These are phyloP conservation scores for Daldinia loculata DNA, from an alignment of 495 filamentous ascomycete species.

Conservation along the genomic window DNA sequence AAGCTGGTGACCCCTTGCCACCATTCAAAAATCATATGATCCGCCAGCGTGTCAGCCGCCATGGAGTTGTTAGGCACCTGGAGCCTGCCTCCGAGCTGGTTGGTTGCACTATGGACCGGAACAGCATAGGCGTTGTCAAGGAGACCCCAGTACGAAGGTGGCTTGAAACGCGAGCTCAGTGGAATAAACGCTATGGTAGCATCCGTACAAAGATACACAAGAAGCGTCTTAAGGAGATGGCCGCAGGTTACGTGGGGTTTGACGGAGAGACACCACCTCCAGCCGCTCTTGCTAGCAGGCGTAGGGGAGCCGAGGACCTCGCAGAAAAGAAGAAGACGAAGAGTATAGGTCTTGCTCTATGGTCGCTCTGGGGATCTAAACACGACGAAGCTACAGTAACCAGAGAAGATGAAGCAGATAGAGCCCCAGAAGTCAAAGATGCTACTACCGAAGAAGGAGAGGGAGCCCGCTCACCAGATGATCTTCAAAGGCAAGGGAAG, in stretches of 20 bases:
- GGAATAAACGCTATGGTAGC: slow-evolving; percentile 73
- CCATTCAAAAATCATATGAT: slow-evolving; percentile 87
- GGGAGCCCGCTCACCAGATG: slow-evolving; percentile 50
- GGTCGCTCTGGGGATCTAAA: slow-evolving; percentile 85
- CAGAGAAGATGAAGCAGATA: slow-evolving; percentile 55
- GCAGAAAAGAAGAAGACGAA: slow-evolving; percentile 59
- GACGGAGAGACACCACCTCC: slow-evolving; percentile 82
- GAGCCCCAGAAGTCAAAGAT: slow-evolving; percentile 34
- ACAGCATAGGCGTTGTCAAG: slow-evolving; percentile 80
- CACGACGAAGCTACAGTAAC: slow-evolving; percentile 80
- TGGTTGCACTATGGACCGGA: slow-evolving; percentile 66
- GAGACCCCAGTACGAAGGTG: slow-evolving; percentile 81
- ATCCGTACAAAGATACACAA: slow-evolving; percentile 74
- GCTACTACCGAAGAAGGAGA: slow-evolving; percentile 47
- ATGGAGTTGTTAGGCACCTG: slow-evolving; percentile 75
- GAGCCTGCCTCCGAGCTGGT: slow-evolving; percentile 67
- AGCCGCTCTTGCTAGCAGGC: slow-evolving; percentile 78
- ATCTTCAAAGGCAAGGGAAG: slow-evolving; percentile 47
- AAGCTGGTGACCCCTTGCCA: slow-evolving; percentile 82
- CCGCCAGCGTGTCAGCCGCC: slow-evolving; percentile 80
- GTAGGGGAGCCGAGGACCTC: slow-evolving; percentile 60
- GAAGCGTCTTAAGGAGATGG: slow-evolving; percentile 73
- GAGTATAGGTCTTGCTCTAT: slow-evolving; percentile 80
- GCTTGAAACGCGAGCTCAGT: slow-evolving; percentile 73
- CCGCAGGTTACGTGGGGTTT: slow-evolving; percentile 72